Evolutionary conservation across 441 rosid species (phyloP), one percentile per base, ranked within the genome.

Genomic region (Bruguiera hainesii): DNA sequence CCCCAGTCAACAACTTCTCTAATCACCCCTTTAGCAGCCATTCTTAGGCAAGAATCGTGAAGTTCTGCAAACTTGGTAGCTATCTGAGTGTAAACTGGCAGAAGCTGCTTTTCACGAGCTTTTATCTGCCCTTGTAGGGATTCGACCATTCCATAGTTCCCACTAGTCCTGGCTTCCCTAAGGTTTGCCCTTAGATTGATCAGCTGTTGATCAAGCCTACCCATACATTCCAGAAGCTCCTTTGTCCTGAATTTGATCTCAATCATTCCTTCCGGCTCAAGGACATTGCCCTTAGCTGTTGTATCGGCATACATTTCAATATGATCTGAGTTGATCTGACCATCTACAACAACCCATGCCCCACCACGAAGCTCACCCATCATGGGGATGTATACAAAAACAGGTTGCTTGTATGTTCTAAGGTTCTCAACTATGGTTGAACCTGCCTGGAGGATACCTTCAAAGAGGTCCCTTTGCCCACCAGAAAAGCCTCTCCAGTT

Each of bases 401-500:
- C 98, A 51, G 99, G 99, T 76, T 93, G 97, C 52, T 84, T 89
- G 86, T 96, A 96, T 18, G 96, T 91, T 80, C 99, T 82, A 69
- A 96, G 91, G 76, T 96, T 96, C 86, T 96, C 98, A 28, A 96
- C 99, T 51, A 96, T 96, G 65, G 94, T 89, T 67, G 99, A 93
- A 60, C 99, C 99, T 10, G 98, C 99, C 83, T 96, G 99, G 72
- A 96, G 98, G 78, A 96, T 96, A 67, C 99, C 98, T 83, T 93
- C 98, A 57, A 96, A 96, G 63, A 96, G 93, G 79, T 96, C 99
- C 74, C 99, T 83, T 79, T 96, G 99, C 58, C 99, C 99, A 59
- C 99, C 99, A 0, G 99, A 96, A 82, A 96, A 96, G 56, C 99
- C 99, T 80, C 99, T 85, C 99, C 99, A 96, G 76, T 96, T 96